Base-by-base conservation (phyloP, 106 monocot species). In the Dactylorhiza incarnata region DNA sequence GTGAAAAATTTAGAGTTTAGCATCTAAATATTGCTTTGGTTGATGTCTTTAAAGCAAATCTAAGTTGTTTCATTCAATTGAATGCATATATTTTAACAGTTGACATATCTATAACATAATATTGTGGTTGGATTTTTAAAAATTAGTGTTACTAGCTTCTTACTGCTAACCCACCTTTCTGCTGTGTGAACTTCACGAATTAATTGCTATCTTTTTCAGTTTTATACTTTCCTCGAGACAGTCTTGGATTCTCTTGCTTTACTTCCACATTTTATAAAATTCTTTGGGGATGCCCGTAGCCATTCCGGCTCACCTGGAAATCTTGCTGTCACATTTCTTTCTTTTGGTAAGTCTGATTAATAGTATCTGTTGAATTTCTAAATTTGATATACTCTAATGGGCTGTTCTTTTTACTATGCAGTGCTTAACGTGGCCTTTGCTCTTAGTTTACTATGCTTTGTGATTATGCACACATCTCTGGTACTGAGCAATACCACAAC, bases 181-280 rank as follows among this genome's bases (percentile, higher is more conserved):
- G 11, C 25, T 51, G 1, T 3, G 13, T 49, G 50, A 24, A 7
- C 23, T n/a, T 71, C 16, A 25, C 5, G 50, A 20, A 66, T 80
- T 49, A 7, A 29, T 45, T 9, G 69, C 59, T 53, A 20, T 68
- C 48, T 43, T 20, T 29, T 44, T 14, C 76, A 95, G 92, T 10
- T 92, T 45, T 95, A 95, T 81, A 88, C 92, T 72, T 95, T 95
- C 68, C 90, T 95, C 25, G 95, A 82, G 81, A 95, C 88, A 12
- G 58, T 86, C 47, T 63, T 95, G 79, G 86, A 84, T 82, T 78
- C 88, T 37, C 48, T 90, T 75, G 86, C 83, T 25, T 68, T 95
- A 71, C 81, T 92, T 73, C 92, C 92, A 22, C 80, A 81, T 69
- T 88, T 90, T 75, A 78, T 92, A 72, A 83, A 80, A 45, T 90